Evolutionary conservation across 176 grass and related monocot species (phyloP).

Genomic region (Carex myosuroides): DNA sequence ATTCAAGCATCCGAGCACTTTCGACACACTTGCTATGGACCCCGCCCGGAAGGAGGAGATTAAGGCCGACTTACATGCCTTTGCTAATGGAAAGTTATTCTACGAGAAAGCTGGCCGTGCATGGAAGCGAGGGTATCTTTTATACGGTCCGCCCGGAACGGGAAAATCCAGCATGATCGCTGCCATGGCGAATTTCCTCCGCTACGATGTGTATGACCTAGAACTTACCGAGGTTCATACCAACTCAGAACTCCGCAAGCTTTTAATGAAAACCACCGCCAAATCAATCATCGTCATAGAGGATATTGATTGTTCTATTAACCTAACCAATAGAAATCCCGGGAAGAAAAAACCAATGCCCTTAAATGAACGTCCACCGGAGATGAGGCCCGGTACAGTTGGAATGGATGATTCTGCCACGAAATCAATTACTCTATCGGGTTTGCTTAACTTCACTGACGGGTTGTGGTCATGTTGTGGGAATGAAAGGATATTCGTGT

Average conservation of each 20-base stretch:
- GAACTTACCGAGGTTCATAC: slow-evolving; percentile 76
- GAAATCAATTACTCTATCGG: slow-evolving; percentile 40
- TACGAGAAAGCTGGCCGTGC: slow-evolving; percentile 72
- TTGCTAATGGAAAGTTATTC: slow-evolving; percentile 46
- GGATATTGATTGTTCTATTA: slow-evolving; percentile 90
- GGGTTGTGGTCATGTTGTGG: slow-evolving; percentile 93
- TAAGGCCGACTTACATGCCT: slow-evolving; percentile 65
- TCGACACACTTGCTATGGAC: slow-evolving; percentile 92
- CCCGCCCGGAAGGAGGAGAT: slow-evolving; percentile 43
- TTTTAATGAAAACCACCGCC: slow-evolving; percentile 76
- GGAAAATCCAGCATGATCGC: slow-evolving; percentile 96
- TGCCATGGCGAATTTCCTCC: slow-evolving; percentile 75
- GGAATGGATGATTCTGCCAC: background rate
- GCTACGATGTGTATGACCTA: slow-evolving; percentile 80
- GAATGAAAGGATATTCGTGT: slow-evolving; percentile 80
- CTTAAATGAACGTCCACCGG: background rate
- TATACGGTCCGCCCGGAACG: slow-evolving; percentile 65
- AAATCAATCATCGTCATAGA: slow-evolving; percentile 97
- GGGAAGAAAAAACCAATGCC: background rate
- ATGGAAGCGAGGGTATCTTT: slow-evolving; percentile 73
- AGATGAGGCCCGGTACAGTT: background rate
- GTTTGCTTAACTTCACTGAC: slow-evolving; percentile 87
- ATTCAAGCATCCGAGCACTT: slow-evolving; percentile 90
- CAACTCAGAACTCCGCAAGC: slow-evolving; percentile 85
- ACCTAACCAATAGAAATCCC: slow-evolving; percentile 42